A percentile compares a stretch with the other conserved stretches of the same genome.
phyloP scores from a whole-genome alignment of 805 yeast genomes.

The Teunomyces gatunensis region DNA sequence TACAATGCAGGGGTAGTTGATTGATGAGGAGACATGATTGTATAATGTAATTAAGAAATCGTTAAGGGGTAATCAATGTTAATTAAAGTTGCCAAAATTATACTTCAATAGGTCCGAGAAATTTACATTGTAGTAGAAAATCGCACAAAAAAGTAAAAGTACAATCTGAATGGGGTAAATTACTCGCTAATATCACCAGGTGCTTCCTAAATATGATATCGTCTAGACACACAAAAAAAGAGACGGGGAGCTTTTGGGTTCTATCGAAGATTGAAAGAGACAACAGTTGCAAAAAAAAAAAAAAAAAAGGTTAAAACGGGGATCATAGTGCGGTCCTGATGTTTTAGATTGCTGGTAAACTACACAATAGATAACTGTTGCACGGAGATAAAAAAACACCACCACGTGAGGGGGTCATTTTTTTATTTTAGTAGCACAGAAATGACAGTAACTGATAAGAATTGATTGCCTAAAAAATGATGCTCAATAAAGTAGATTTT shows the following conservation, averaged over 20 bases:
- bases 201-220: neutral
- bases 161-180: neutral
- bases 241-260: no score
- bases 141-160: neutral
- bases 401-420: neutral
- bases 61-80: neutral
- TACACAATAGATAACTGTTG: neutral
- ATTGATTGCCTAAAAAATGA: neutral
- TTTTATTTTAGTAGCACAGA: neutral
- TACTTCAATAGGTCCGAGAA: neutral
- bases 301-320: no score
- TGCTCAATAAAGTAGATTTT: neutral
- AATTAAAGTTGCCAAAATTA: neutral
- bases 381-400: neutral
- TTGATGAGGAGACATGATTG: no score
- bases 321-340: neutral
- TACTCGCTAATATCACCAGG: neutral
- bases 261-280: no score
- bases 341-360: neutral
- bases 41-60: no score
- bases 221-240: no score
- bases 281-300: no score
- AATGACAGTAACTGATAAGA: neutral
- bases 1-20: no score
- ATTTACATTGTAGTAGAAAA: neutral